phyloP scores from a whole-genome alignment of 2,329 filamentous ascomycete species.

The Talaromyces piceae region DNA sequence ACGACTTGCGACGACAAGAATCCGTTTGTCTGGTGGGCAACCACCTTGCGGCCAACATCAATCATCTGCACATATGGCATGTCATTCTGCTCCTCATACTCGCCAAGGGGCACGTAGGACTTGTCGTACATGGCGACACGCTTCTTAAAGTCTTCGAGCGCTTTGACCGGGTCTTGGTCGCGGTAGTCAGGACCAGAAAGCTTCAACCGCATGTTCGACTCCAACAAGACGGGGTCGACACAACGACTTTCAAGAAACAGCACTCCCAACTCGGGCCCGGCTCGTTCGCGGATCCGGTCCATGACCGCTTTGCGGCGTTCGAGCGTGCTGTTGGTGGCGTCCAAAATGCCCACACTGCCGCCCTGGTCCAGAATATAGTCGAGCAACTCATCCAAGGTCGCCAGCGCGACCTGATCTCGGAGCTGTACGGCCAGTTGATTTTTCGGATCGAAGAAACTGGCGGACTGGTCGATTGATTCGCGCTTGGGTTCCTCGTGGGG shows the following conservation, averaged over 20 bases:
- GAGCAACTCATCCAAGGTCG: constrained; percentile 84
- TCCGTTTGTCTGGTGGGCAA: constrained; percentile 82
- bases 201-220: constrained; percentile 96
- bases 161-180: constrained; percentile 79
- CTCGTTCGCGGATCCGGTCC: constrained; percentile 70
- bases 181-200: constrained; percentile 93
- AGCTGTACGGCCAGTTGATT: constrained; percentile 76
- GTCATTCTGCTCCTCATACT: constrained; percentile 82
- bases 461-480: constrained; percentile 73
- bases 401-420: constrained; percentile 84
- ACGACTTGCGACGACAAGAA: constrained; percentile 90
- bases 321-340: constrained; percentile 94
- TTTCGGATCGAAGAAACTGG: constrained; percentile 85
- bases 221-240: constrained; percentile 72
- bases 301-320: constrained; percentile 77
- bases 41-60: constrained; percentile 89
- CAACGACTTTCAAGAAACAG: constrained; percentile 95
- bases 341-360: constrained; percentile 88
- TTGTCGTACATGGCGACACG: constrained; percentile 90
- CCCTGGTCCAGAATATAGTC: constrained; percentile 77
- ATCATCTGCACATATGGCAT: constrained; percentile 98
- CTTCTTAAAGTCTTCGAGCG: constrained; percentile 84
- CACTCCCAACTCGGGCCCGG: constrained; percentile 78
- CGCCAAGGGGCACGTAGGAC: constrained; percentile 81
- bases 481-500: constrained; percentile 21